These are phyloP conservation scores for Alternaria longipes DNA, from an alignment of 2,329 filamentous ascomycete genomes.

Conservation along the genomic window DNA sequence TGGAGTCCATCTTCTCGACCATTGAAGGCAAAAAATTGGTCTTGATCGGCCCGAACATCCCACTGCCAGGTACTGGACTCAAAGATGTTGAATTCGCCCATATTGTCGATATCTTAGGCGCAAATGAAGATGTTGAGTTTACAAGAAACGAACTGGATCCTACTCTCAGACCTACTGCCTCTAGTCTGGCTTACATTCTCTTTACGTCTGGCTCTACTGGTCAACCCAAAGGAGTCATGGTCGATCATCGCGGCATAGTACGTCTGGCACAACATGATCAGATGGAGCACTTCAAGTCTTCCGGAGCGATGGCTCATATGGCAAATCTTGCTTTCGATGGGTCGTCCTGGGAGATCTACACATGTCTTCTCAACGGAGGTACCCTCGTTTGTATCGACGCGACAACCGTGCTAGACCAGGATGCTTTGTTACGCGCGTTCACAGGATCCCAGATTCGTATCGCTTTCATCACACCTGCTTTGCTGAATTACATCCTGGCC, in stretches of 20 bases:
- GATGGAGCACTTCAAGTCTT: conserved; percentile 20
- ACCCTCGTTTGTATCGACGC: conserved; percentile 52
- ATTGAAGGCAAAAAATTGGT: conserved; percentile 57
- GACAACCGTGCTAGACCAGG: not conserved
- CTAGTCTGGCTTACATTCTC: conserved; percentile 65
- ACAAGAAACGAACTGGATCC: too few species aligned
- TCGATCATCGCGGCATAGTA: conserved; percentile 66
- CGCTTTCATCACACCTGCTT: conserved; percentile 2
- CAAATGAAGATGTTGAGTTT: too few species aligned
- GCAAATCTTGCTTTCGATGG: conserved; percentile 3
- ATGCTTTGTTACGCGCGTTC: not conserved
- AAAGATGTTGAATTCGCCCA: not conserved
- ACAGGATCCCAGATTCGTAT: not conserved
- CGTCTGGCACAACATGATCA: conserved; percentile 26
- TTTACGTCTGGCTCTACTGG: conserved; percentile 58
- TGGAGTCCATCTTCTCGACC: conserved; percentile 44
- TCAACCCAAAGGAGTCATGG: conserved; percentile 66
- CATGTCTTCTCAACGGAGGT: conserved; percentile 63
- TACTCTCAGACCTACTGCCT: not conserved
- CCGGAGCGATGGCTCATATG: conserved; percentile 53
- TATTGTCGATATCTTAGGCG: not conserved
- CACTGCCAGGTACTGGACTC: not conserved
- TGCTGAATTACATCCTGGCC: not conserved
- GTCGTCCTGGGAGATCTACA: conserved; percentile 65
- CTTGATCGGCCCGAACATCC: conserved; percentile 32